These are phyloP conservation scores for Zygoascus ofunaensis DNA, from an alignment of 805 yeast genomes.

Conservation along the genomic window DNA sequence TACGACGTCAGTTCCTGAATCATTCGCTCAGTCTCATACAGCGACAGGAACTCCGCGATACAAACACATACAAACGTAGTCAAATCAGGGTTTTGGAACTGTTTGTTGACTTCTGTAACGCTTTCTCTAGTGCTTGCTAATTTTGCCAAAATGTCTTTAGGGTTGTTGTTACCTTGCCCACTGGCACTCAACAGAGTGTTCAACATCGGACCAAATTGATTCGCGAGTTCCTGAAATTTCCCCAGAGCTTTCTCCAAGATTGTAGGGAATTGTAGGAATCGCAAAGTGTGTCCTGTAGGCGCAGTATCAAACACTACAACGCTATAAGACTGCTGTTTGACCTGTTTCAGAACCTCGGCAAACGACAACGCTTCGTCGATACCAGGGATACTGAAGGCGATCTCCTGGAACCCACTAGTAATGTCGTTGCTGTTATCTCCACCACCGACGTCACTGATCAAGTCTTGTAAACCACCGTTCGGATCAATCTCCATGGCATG, in stretches of 20 bases:
- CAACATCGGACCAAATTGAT: slow-evolving; percentile 85
- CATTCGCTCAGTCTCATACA: slow-evolving; percentile 96
- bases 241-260: slow-evolving; percentile 80
- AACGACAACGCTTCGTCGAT: slow-evolving; percentile 96
- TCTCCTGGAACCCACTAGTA: slow-evolving; percentile 51
- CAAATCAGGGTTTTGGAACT: slow-evolving; percentile 90
- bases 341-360: slow-evolving; percentile 96
- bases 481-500: slow-evolving; percentile 99
- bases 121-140: slow-evolving; percentile 70
- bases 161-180: slow-evolving; percentile 32
- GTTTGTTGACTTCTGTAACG: slow-evolving; percentile 83
- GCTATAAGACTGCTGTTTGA: slow-evolving; percentile 67
- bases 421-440: slow-evolving; percentile 42
- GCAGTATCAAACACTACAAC: slow-evolving; percentile 98
- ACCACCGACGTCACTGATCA: slow-evolving; percentile 43
- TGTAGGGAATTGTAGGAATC: slow-evolving; percentile 90
- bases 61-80: slow-evolving; percentile 93
- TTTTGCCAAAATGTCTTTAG: slow-evolving; percentile 64
- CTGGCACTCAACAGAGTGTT: slow-evolving; percentile 54
- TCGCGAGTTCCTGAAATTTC: slow-evolving; percentile 78
- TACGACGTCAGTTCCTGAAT: slow-evolving; percentile 92
- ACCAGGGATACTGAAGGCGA: slow-evolving; percentile 95
- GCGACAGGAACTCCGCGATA: slow-evolving; percentile 89
- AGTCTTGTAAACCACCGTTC: slow-evolving; percentile 82
- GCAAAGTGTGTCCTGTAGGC: slow-evolving; percentile 96